Evolutionary conservation across 2,329 filamentous ascomycete species (phyloP).

Genomic region (Neurospora sp.): DNA sequence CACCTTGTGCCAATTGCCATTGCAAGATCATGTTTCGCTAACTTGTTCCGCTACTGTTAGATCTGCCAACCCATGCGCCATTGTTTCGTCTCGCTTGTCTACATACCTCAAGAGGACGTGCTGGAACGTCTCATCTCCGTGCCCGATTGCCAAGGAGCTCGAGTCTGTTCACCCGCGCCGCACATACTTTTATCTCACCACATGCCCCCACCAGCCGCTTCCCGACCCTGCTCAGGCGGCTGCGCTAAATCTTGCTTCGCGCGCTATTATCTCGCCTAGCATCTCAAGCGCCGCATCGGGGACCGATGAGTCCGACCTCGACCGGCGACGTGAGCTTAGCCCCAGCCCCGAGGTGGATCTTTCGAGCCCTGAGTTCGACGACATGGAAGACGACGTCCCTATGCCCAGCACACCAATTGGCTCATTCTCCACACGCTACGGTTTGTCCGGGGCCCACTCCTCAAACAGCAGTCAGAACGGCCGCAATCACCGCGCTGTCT

Average conservation of each 20-base stretch:
- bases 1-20: neutral
- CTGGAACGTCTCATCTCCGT: slow-evolving; percentile 68
- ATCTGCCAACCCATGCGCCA: slow-evolving; percentile 88
- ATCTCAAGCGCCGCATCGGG: slow-evolving; percentile 60
- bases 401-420: slow-evolving; percentile 54
- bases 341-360: slow-evolving; percentile 91
- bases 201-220: slow-evolving; percentile 72
- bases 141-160: slow-evolving; percentile 85
- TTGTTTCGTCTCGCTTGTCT: slow-evolving; percentile 86
- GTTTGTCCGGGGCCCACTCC: slow-evolving; percentile 23
- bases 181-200: slow-evolving; percentile 93
- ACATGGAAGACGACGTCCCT: slow-evolving; percentile 47
- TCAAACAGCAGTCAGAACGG: slow-evolving; percentile 30
- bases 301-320: slow-evolving; percentile 63
- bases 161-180: slow-evolving; percentile 87
- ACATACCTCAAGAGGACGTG: slow-evolving; percentile 80
- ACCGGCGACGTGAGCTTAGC: slow-evolving; percentile 60
- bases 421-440: slow-evolving; percentile 46
- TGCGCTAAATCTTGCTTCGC: slow-evolving; percentile 36
- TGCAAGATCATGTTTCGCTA: slow-evolving; percentile 13
- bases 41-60: slow-evolving; percentile 38
- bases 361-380: slow-evolving; percentile 77
- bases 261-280: slow-evolving; percentile 70
- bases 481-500: slow-evolving; percentile 62
- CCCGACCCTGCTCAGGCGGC: slow-evolving; percentile 50